phyloP scores from a whole-genome alignment of 108 stramenopile species.

The Seminavis robusta region DNA sequence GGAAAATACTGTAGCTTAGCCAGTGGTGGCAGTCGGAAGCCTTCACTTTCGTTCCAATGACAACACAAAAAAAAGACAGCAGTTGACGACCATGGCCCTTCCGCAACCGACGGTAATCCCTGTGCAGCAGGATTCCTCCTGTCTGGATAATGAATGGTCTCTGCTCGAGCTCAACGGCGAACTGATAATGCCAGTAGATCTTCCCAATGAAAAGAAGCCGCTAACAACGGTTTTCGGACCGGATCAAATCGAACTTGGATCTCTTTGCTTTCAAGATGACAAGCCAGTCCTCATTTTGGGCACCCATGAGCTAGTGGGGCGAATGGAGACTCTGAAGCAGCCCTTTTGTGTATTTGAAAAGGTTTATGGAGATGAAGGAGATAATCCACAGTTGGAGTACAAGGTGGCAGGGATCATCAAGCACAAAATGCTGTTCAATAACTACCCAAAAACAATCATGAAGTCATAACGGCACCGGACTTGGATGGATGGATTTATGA shows the following conservation, averaged over 20 bases:
- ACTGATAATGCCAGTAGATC: conserved; percentile 43
- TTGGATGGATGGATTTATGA: too few relatives aligned
- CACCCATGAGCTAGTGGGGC: conserved; percentile 66
- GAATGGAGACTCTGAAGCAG: conserved; percentile 44
- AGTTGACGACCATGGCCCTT: too few relatives aligned
- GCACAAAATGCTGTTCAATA: conserved; percentile 62
- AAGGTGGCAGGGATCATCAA: conserved; percentile 63
- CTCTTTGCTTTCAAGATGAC: conserved; percentile 31
- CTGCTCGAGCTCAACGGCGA: conserved; percentile 78
- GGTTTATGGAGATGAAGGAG: conserved; percentile 6
- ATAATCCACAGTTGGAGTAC: conserved; percentile 22
- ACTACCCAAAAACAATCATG: conserved; percentile 79
- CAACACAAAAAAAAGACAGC: too few relatives aligned
- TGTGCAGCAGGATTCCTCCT: too few relatives aligned
- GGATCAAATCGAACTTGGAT: conserved; percentile 53
- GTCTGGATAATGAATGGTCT: too few relatives aligned
- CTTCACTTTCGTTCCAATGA: too few relatives aligned
- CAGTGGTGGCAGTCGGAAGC: too few relatives aligned
- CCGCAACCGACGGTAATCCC: too few relatives aligned
- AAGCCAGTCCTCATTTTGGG: conserved; percentile 59
- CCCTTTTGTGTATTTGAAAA: conserved; percentile 69
- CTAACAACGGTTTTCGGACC: conserved; percentile 1
- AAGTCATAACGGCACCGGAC: too few relatives aligned
- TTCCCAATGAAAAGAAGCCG: conserved; percentile 7
- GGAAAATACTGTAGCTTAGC: too few relatives aligned